Percentiles rank a stretch among this genome's conserved stretches.
phyloP scores from a whole-genome alignment of 192 early-diverging fungal genomes.

The Backusella australiensis region DNA sequence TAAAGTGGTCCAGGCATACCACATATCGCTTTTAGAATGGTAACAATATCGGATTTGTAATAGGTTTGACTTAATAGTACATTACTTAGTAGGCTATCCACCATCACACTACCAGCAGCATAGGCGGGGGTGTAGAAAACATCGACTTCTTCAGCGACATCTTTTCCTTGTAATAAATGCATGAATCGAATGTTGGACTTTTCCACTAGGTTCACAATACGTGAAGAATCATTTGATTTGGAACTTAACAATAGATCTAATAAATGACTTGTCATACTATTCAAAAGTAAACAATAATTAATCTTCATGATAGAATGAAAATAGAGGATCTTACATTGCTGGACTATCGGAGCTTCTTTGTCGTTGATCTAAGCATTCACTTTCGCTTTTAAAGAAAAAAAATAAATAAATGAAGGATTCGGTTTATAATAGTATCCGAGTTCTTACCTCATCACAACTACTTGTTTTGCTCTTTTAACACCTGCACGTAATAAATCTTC shows the following conservation, averaged over 20 bases:
- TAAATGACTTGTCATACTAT: slow-evolving; percentile 58
- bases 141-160: slow-evolving; percentile 31
- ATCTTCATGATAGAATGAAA: neutral
- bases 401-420: neutral
- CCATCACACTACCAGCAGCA: slow-evolving; percentile 59
- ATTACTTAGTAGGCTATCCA: slow-evolving; percentile 47
- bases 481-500: slow-evolving; percentile 45
- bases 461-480: slow-evolving; percentile 37
- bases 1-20: slow-evolving; percentile 36
- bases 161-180: slow-evolving; percentile 33
- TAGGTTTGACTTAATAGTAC: slow-evolving; percentile 46
- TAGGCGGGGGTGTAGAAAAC: slow-evolving; percentile 54
- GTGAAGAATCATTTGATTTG: slow-evolving; percentile 27
- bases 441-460: slow-evolving; percentile 41
- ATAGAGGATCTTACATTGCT: slow-evolving; percentile 19
- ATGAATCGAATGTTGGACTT: slow-evolving; percentile 58
- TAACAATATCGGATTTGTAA: slow-evolving; percentile 52
- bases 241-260: slow-evolving; percentile 46
- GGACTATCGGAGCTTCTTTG: slow-evolving; percentile 42
- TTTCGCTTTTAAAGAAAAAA: slow-evolving; percentile 14
- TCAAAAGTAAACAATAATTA: neutral
- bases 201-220: slow-evolving; percentile 39
- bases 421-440: neutral
- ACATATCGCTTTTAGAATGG: slow-evolving; percentile 55
- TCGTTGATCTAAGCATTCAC: slow-evolving; percentile 33